phyloP scores from a whole-genome alignment of 164 flowering plant species.

The Warburgia ugandensis region DNA sequence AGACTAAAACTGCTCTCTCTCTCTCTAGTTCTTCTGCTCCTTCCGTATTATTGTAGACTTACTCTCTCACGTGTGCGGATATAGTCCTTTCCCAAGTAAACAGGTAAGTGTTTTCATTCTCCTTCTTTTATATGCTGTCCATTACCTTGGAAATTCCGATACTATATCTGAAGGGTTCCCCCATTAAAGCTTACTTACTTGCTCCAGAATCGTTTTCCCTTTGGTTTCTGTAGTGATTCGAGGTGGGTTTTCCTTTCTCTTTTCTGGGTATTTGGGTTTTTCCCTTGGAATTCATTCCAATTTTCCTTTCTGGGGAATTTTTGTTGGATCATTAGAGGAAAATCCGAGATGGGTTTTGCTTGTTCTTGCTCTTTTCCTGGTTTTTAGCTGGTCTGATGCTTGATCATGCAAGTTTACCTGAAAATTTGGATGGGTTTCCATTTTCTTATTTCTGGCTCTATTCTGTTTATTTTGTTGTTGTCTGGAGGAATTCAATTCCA shows the following conservation, averaged over 20 bases:
- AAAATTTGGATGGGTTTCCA: no score
- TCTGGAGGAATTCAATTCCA: no score
- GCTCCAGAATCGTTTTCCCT: not conserved
- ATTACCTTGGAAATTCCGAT: no score
- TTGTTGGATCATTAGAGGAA: not conserved
- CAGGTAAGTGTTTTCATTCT: no score
- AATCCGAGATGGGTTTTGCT: not conserved
- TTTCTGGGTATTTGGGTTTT: not conserved
- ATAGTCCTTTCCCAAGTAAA: not conserved
- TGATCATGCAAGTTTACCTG: no score
- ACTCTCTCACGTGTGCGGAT: not conserved
- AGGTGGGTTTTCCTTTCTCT: not conserved
- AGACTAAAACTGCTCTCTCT: constrained; percentile 1
- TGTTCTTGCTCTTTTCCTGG: no score
- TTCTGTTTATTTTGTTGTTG: no score
- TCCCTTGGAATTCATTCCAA: not conserved
- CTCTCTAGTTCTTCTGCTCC: not conserved
- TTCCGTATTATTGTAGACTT: not conserved
- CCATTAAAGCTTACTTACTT: not conserved
- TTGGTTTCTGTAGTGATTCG: no score
- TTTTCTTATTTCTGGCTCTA: no score
- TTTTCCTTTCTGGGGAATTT: not conserved
- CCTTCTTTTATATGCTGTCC: no score
- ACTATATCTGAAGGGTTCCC: not conserved
- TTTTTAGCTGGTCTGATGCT: no score